Evolutionary conservation across 768 basidiomycete species (phyloP).

Genomic region (Rhizopogon vinicolor): DNA sequence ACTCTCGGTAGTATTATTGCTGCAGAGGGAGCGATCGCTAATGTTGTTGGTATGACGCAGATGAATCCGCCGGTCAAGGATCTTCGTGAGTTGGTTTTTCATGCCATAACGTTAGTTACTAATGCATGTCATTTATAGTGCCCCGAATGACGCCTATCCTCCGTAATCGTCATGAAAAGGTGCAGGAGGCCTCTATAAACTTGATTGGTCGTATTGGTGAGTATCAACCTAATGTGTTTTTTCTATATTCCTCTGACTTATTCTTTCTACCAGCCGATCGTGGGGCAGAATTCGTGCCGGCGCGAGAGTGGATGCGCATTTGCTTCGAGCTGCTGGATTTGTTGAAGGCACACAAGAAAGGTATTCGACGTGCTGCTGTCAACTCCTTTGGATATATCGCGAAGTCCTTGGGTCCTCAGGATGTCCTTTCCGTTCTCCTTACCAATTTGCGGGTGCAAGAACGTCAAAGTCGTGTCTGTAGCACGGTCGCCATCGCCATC

Average conservation of each 20-base stretch:
- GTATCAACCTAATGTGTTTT: constrained; percentile 5
- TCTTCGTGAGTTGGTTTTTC: constrained; percentile 59
- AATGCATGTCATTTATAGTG: constrained; percentile 43
- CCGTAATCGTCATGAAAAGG: constrained; percentile 98
- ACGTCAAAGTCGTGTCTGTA: constrained; percentile 97
- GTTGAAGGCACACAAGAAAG: constrained; percentile 98
- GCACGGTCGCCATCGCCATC: constrained; percentile 96
- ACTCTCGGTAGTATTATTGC: constrained; percentile 98
- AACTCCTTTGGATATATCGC: constrained; percentile 99
- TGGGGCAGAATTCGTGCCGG: constrained; percentile 97
- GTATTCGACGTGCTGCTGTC: constrained; percentile 96
- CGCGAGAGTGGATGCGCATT: constrained; percentile 99
- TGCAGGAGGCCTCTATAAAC: constrained; percentile 99
- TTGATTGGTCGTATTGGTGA: constrained; percentile 93
- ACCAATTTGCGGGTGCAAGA: constrained; percentile 98
- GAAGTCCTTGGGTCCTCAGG: constrained; percentile 98
- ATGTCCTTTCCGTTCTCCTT: constrained; percentile 91
- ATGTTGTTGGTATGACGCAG: constrained; percentile 99
- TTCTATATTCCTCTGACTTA: neutral
- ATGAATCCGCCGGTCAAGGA: constrained; percentile 99
- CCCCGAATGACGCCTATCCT: constrained; percentile 99
- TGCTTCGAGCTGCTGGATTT: constrained; percentile 94
- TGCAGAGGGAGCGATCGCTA: constrained; percentile 97
- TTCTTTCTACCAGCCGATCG: constrained; percentile 69
- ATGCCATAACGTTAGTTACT: neutral